Evolutionary conservation across 441 rosid genomes (phyloP), one percentile per base, ranked within the genome.

Genomic region (Erysimum cheiri): DNA sequence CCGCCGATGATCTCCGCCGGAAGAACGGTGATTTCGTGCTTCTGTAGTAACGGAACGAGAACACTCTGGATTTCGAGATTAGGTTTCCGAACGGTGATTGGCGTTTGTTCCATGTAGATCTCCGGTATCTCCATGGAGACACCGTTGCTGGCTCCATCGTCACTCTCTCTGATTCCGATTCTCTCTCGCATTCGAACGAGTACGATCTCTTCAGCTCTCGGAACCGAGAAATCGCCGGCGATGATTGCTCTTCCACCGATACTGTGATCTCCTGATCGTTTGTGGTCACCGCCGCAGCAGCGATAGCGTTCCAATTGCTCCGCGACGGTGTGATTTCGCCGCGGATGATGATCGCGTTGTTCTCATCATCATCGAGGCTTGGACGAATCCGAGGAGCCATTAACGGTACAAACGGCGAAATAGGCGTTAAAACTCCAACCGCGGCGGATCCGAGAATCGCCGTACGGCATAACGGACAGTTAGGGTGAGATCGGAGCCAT

Each of bases 311-410:
- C 70, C 26, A 6, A 26, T 75, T 37, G 64, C 71, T 35, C 79
- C 71, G 73, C 76, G 48, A 43, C 48, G 81, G 60, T 32, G 66
- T 11, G 66, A 32, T 3, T 83, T 79, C 67, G 46, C 74, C 64
- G 7, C 63, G 80, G 19, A 89, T 80, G 49, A 82, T 14, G 67
- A 70, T 64, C 75, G 75, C 44, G 55, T 57, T 35, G 4, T 31
- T 36, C 24, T 80, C 54, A 5, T 84, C 96, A 35, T 91, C 95
- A 50, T 91, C 97, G 41, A 93, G 69, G 64, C 86, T 88, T 3
- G 97, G 97, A 49, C 96, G 85, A 59, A 91, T 87, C 49, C 97
- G 81, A 3, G 98, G 85, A 15, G 98, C 95, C 98, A 93, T 93
- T 12, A 93, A 40, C 0, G 98, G 96, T 2, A 84, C 72, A 41